phyloP scores from a whole-genome alignment of 2,329 filamentous ascomycete genomes.

The Cryphonectria radicalis region DNA sequence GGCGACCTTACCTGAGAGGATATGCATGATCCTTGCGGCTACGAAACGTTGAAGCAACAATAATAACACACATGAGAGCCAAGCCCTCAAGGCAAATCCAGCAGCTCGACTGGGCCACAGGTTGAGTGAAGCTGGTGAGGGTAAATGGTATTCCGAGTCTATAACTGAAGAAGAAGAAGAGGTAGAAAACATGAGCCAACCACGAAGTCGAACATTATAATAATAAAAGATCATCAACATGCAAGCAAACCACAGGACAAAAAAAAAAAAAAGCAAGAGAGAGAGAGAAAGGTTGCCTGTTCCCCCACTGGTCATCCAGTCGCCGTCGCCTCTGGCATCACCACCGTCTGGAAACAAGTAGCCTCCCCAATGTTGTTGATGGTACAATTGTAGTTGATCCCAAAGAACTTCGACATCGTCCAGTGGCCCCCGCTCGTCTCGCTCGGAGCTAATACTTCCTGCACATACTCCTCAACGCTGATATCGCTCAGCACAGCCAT shows the following conservation, averaged over 20 bases:
- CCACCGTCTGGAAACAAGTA: conserved; percentile 13
- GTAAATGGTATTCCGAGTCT: not conserved
- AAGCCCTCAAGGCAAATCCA: not conserved
- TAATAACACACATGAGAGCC: no score
- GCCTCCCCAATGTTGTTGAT: not conserved
- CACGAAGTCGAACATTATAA: not conserved
- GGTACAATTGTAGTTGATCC: conserved; percentile 6
- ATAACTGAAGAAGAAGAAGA: not conserved
- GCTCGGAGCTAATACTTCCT: not conserved
- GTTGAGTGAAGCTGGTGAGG: not conserved
- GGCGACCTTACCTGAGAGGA: not conserved
- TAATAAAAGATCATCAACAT: not conserved
- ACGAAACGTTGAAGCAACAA: not conserved
- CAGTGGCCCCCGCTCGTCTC: not conserved
- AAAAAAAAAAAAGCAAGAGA: not conserved
- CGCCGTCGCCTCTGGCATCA: conserved; percentile 4
- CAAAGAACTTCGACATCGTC: conserved; percentile 11
- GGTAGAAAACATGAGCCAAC: not conserved
- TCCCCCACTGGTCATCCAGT: not conserved
- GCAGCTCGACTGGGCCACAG: not conserved
- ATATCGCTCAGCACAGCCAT: not conserved
- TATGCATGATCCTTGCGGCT: no score
- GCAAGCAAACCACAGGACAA: not conserved
- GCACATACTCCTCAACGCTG: not conserved
- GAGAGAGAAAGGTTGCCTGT: not conserved